Evolutionary conservation across 2,329 filamentous ascomycete genomes (phyloP).

Genomic region (Beauveria sp.): DNA sequence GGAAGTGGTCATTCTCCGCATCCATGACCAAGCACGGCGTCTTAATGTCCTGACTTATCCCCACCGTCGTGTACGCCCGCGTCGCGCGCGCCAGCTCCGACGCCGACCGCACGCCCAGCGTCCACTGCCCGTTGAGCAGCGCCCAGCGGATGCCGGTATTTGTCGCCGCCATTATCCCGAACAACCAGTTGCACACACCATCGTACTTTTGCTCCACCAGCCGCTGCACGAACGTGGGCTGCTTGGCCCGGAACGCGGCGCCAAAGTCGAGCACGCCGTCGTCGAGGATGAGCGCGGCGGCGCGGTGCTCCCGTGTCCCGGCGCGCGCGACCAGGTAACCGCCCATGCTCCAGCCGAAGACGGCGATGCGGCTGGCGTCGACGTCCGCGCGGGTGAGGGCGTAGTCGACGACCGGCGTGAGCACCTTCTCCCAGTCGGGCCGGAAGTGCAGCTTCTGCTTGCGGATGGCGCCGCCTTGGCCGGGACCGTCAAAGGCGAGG

Average conservation of each 20-base stretch:
- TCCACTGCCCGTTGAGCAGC: neutral
- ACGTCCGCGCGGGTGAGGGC: neutral
- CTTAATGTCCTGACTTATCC: neutral
- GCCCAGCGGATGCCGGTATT: neutral
- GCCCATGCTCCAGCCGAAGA: constrained; percentile 7
- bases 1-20: constrained; percentile 4
- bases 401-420: constrained; percentile 1
- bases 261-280: constrained; percentile 5
- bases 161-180: neutral
- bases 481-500: constrained; percentile 6
- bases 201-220: neutral
- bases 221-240: neutral
- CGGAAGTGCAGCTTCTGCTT: neutral
- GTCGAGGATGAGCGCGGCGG: neutral
- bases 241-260: neutral
- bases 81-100: neutral
- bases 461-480: neutral
- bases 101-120: neutral
- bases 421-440: constrained; percentile 6
- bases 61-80: neutral
- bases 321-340: constrained; percentile 7
- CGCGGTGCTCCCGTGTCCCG: neutral
- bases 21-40: neutral
- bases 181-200: neutral
- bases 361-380: neutral